Evolutionary conservation across 768 basidiomycete species (phyloP).

Genomic region (Serendipita sp.): DNA sequence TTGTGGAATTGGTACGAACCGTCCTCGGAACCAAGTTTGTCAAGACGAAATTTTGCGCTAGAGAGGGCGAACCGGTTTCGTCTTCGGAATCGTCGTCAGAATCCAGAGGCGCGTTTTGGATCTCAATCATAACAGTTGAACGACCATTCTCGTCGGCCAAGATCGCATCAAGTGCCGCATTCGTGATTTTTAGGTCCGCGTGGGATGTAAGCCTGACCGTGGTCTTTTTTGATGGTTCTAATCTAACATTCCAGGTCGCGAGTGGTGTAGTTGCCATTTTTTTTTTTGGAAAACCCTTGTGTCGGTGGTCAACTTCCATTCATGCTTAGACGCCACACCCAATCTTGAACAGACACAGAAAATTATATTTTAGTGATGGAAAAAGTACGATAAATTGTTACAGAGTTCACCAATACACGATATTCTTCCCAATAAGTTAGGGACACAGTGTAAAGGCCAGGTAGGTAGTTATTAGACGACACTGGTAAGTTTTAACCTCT

Average conservation of each 20-base stretch:
- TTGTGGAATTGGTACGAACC: conserved; percentile 23
- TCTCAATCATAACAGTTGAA: conserved; percentile 52
- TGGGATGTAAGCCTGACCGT: conserved; percentile 32
- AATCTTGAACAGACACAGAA: no score
- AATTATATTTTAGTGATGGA: no score
- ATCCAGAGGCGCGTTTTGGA: conserved; percentile 22
- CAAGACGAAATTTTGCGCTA: conserved; percentile 36
- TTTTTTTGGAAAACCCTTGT: no score
- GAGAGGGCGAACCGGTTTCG: conserved; percentile 21
- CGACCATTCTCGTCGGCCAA: conserved; percentile 43
- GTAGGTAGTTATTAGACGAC: no score
- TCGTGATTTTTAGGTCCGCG: conserved; percentile 63
- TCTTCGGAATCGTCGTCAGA: conserved; percentile 29
- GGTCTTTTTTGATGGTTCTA: conserved; percentile 42
- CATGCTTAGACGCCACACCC: no score
- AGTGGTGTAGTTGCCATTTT: neutral
- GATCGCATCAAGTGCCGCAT: conserved; percentile 61
- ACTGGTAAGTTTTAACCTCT: neutral
- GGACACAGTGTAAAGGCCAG: no score
- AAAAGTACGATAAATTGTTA: no score
- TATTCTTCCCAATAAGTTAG: no score
- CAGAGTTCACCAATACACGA: no score
- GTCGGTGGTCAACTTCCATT: no score
- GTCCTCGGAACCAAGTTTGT: conserved; percentile 71
- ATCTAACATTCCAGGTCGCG: conserved; percentile 32